phyloP scores from a whole-genome alignment of 805 yeast species.

The Wickerhamiella shivajii region DNA sequence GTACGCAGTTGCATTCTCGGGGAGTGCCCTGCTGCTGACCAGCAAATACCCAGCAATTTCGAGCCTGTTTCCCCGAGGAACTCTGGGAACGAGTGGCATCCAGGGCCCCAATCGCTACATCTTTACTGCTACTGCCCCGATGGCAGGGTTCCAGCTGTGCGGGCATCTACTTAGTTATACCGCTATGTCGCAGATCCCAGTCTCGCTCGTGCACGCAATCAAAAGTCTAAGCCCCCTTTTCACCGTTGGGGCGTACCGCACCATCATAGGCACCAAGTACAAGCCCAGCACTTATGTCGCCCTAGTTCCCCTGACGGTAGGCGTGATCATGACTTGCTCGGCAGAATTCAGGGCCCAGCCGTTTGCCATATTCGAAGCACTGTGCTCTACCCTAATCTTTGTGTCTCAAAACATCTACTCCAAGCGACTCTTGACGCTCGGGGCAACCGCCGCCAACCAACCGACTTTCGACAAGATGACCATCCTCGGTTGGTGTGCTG shows the following conservation, averaged over 20 bases:
- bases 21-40: conserved; percentile 11
- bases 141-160: conserved; percentile 85
- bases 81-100: conserved; percentile 15
- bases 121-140: conserved; percentile 50
- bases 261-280: conserved; percentile 45
- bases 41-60: conserved; percentile 19
- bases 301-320: conserved; percentile 60
- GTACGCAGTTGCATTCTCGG: conserved; percentile 41
- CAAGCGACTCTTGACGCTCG: conserved; percentile 53
- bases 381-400: conserved; percentile 55
- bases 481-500: conserved; percentile 63
- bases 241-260: conserved; percentile 66
- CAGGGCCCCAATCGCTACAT: conserved; percentile 20
- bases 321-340: conserved; percentile 57
- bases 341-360: conserved; percentile 33
- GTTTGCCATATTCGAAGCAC: conserved; percentile 54
- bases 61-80: conserved; percentile 23
- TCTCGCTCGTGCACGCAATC: conserved; percentile 87
- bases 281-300: conserved; percentile 58
- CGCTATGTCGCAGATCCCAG: conserved; percentile 85
- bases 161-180: conserved; percentile 88
- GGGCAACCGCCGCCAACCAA: conserved; percentile 9
- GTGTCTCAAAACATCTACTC: conserved; percentile 81
- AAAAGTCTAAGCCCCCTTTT: conserved; percentile 83
- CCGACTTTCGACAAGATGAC: conserved; percentile 64